Conservation (phyloP, 352 stramenopile species). For the Globisporangium iwayamae region DNA sequence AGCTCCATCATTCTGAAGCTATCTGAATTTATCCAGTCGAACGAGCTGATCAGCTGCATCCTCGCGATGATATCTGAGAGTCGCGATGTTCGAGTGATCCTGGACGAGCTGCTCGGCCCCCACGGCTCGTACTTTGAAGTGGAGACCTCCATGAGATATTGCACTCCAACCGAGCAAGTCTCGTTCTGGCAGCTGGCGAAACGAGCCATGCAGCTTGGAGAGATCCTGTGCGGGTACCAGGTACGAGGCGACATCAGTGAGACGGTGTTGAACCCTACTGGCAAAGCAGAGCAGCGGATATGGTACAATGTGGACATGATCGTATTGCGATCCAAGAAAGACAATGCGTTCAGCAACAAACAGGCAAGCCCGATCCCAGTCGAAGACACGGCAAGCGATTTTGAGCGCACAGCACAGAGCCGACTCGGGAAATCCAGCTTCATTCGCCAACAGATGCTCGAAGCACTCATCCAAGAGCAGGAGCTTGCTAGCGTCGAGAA, state of each 20-base stretch:
- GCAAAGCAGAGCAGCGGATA: constrained; percentile 38
- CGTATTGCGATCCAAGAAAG: constrained; percentile 45
- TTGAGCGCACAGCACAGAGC: constrained; percentile 48
- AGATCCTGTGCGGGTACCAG: constrained; percentile 83
- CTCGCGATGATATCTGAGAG: constrained; percentile 88
- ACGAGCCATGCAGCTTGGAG: constrained; percentile 42
- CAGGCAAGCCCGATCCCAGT: neutral
- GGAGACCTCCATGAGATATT: constrained; percentile 56
- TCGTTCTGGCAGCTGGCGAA: constrained; percentile 83
- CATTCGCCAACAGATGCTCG: constrained; percentile 41
- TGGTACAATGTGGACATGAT: constrained; percentile 71
- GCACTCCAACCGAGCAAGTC: constrained; percentile 39
- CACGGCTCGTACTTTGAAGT: constrained; percentile 76
- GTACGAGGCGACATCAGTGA: constrained; percentile 35
- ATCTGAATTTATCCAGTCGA: constrained; percentile 88
- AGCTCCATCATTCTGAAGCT: constrained; percentile 68
- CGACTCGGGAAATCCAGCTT: constrained; percentile 48
- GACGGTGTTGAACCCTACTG: constrained; percentile 68
- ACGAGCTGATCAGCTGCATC: constrained; percentile 82
- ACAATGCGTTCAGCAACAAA: constrained; percentile 23
- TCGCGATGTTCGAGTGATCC: constrained; percentile 72
- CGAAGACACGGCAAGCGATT: constrained; percentile 22
- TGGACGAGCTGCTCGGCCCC: constrained; percentile 73
- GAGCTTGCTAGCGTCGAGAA: constrained; percentile 34
- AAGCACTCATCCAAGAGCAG: constrained; percentile 51